These are phyloP conservation scores for Nemophila menziesii DNA, from an alignment of 257 asterid species.

Conservation along the genomic window DNA sequence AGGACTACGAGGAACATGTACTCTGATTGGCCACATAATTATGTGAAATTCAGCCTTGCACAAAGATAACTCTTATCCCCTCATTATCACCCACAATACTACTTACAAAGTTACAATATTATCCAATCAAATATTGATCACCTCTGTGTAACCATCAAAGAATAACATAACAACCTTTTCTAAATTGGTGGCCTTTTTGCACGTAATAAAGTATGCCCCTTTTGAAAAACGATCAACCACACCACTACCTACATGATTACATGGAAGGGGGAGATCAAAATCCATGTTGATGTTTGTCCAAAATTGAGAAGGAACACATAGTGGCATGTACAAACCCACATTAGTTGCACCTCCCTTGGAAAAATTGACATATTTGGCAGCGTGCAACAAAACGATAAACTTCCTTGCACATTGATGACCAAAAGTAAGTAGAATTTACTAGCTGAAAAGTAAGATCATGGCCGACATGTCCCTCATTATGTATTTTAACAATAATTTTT, in stretches of 20 bases:
- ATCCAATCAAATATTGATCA: neutral
- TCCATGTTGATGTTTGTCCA: slow-evolving; percentile 3
- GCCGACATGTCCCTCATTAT: no score
- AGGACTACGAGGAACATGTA: no score
- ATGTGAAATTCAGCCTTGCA: neutral
- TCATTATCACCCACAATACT: neutral
- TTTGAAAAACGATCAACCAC: slow-evolving; percentile 10
- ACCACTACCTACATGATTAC: neutral
- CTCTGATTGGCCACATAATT: neutral
- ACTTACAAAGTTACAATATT: neutral
- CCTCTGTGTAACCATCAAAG: neutral
- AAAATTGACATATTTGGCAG: neutral
- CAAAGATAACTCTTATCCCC: neutral
- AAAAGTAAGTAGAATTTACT: no score
- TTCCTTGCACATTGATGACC: neutral
- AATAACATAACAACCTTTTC: neutral
- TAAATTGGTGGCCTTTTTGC: neutral
- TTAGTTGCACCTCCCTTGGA: neutral
- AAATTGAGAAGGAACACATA: neutral
- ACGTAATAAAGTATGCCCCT: neutral
- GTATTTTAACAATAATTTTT: no score
- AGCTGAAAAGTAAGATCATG: no score
- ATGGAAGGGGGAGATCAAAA: neutral
- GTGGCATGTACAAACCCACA: neutral
- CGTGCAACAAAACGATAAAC: neutral